These are phyloP conservation scores for Globisporangium middletonii DNA, from an alignment of 352 stramenopile genomes.

Conservation along the genomic window DNA sequence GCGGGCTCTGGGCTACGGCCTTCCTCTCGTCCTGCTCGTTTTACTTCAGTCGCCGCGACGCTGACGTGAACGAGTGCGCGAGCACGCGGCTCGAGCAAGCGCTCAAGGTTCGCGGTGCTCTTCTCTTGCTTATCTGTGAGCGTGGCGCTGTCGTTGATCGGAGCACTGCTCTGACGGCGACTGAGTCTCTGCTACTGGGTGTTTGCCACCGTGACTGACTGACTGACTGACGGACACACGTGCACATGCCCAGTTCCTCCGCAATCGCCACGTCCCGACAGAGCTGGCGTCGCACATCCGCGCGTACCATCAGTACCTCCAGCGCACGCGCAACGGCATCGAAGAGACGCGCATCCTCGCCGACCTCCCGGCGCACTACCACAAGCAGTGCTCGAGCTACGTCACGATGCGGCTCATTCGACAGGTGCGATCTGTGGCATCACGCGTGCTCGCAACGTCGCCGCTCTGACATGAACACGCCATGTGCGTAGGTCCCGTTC, in stretches of 20 bases:
- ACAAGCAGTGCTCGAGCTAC: conserved; percentile 15
- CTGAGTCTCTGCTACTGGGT: no score
- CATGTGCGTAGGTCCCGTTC: conserved; percentile 13
- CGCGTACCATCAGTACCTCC: conserved; percentile 19
- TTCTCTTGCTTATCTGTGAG: neutral
- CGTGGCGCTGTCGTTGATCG: no score
- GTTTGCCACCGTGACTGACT: neutral
- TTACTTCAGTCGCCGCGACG: conserved; percentile 19
- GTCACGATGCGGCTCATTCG: conserved; percentile 13
- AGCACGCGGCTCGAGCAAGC: conserved; percentile 18
- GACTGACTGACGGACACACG: neutral
- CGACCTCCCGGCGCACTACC: conserved; percentile 17
- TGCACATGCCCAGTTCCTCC: conserved; percentile 10
- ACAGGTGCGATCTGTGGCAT: conserved; percentile 1
- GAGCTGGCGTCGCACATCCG: conserved; percentile 14
- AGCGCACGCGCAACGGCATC: conserved; percentile 18
- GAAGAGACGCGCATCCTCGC: conserved; percentile 16
- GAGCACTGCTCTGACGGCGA: no score
- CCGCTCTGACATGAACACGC: neutral
- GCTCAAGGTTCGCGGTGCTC: conserved; percentile 9
- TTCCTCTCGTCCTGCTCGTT: conserved; percentile 22
- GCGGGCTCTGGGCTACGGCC: conserved; percentile 18
- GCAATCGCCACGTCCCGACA: conserved; percentile 7
- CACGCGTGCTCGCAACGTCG: neutral
- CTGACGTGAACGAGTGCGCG: conserved; percentile 11